phyloP scores from a whole-genome alignment of 202 grass and related monocot genomes.

The Carex sylvatica region DNA sequence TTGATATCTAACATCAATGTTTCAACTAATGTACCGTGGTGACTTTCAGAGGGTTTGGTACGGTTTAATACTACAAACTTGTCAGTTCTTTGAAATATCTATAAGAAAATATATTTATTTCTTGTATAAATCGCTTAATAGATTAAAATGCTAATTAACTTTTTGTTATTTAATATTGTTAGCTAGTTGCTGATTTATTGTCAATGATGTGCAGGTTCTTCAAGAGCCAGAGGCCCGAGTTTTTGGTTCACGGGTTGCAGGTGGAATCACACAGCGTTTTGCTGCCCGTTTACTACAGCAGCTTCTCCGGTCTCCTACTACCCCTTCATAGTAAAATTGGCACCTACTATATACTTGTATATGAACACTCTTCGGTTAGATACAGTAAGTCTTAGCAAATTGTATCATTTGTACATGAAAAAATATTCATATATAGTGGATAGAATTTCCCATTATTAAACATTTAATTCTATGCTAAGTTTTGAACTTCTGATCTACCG shows the following conservation, averaged over 20 bases:
- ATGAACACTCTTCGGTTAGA: constrained; percentile 48
- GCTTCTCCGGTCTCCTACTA: constrained; percentile 49
- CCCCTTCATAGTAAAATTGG: constrained; percentile 36
- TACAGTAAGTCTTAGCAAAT: constrained; percentile 16
- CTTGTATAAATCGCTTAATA: not conserved
- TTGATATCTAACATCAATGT: constrained; percentile 1
- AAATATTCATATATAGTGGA: constrained; percentile 31
- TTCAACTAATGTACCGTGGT: not conserved
- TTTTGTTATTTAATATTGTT: not conserved
- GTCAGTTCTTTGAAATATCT: not conserved
- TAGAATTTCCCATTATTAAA: constrained; percentile 21
- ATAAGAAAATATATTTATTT: not conserved
- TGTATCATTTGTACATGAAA: constrained; percentile 34
- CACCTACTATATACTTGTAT: constrained; percentile 41
- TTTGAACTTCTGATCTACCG: not conserved
- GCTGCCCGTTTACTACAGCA: constrained; percentile 84
- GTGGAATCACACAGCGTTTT: constrained; percentile 80
- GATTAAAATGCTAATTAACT: not conserved
- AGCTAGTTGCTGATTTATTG: constrained; percentile 7
- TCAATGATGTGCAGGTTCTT: constrained; percentile 54
- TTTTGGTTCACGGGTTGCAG: constrained; percentile 73
- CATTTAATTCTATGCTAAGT: not conserved
- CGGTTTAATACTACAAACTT: constrained; percentile 7
- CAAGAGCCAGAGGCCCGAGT: constrained; percentile 78
- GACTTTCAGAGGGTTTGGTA: not conserved